Conservation (phyloP, 202 grass and related monocot species). For the Setaria italica region DNA sequence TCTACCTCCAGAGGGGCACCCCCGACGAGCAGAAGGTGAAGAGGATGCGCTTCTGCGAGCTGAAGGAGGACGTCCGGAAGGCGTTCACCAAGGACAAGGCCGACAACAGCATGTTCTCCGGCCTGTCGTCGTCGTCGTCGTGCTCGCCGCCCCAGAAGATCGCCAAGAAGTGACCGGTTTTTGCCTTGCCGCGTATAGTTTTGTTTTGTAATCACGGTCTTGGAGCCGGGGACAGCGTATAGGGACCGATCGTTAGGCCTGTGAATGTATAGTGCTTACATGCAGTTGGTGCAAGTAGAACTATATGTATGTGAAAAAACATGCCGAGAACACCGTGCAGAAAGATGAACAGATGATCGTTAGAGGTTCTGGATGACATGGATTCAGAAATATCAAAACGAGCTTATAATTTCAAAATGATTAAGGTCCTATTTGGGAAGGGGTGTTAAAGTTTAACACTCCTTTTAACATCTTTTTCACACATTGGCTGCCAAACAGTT, state of each 20-base stretch:
- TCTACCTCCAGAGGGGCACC: conserved; percentile 64
- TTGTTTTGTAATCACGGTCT: not conserved
- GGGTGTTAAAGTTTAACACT: too few species aligned
- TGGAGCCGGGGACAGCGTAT: conserved; percentile 5
- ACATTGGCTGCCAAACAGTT: too few species aligned
- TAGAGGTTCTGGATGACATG: not conserved
- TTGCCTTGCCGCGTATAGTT: not conserved
- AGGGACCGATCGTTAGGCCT: conserved; percentile 6
- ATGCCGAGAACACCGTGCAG: not conserved
- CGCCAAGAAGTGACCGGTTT: conserved; percentile 44
- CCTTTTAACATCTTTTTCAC: too few species aligned
- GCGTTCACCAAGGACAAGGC: conserved; percentile 90
- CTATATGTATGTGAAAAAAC: not conserved
- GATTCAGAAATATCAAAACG: not conserved
- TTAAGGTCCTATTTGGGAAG: too few species aligned
- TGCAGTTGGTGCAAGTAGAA: conserved; percentile 26
- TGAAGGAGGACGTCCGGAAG: conserved; percentile 77
- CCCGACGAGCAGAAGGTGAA: conserved; percentile 78
- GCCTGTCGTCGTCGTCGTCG: conserved; percentile 61
- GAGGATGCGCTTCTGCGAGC: conserved; percentile 70
- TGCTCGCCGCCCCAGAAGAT: conserved; percentile 37
- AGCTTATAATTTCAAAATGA: too few species aligned
- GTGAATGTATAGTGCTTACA: conserved; percentile 42
- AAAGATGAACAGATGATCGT: not conserved
- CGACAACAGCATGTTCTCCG: conserved; percentile 40